Evolutionary conservation across 1,284 basidiomycete genomes (phyloP).

Genomic region (Trametes versicolor): DNA sequence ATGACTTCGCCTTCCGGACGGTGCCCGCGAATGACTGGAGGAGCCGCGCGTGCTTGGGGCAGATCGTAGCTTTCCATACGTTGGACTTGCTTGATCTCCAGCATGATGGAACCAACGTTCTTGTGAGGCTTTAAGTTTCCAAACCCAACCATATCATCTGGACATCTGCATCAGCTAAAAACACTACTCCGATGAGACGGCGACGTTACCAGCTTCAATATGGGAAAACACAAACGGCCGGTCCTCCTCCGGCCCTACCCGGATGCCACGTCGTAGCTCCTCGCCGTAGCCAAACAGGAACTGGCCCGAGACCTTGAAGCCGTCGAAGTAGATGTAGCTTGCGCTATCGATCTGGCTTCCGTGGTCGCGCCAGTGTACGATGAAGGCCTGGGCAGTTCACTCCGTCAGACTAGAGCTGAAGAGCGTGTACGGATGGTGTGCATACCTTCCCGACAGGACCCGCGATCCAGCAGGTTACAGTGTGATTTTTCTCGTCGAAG

Average conservation of each 20-base stretch:
- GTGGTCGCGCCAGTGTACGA: constrained; percentile 68
- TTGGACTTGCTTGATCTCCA: constrained; percentile 63
- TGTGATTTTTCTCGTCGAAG: constrained; percentile 52
- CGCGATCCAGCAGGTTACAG: constrained; percentile 72
- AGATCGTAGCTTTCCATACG: constrained; percentile 42
- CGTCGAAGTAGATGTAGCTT: constrained; percentile 67
- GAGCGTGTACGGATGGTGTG: constrained; percentile 4
- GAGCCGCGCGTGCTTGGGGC: constrained; percentile 33
- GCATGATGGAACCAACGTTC: constrained; percentile 60
- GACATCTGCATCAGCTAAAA: neutral
- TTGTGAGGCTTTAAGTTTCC: constrained; percentile 32
- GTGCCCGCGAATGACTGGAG: constrained; percentile 31
- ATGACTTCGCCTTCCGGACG: constrained; percentile 34
- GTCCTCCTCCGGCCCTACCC: constrained; percentile 44
- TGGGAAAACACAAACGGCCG: constrained; percentile 66
- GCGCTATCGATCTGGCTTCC: constrained; percentile 62
- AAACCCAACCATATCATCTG: constrained; percentile 15
- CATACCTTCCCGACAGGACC: constrained; percentile 63
- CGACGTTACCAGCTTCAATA: constrained; percentile 43
- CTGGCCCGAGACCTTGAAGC: constrained; percentile 63
- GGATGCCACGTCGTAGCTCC: constrained; percentile 50
- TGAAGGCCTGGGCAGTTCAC: constrained; percentile 53
- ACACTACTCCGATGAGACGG: neutral
- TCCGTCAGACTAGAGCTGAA: constrained; percentile 6
- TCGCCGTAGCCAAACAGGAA: constrained; percentile 65